These are phyloP conservation scores for Rosa chinensis DNA, from an alignment of 306 rosid species.

Conservation along the genomic window DNA sequence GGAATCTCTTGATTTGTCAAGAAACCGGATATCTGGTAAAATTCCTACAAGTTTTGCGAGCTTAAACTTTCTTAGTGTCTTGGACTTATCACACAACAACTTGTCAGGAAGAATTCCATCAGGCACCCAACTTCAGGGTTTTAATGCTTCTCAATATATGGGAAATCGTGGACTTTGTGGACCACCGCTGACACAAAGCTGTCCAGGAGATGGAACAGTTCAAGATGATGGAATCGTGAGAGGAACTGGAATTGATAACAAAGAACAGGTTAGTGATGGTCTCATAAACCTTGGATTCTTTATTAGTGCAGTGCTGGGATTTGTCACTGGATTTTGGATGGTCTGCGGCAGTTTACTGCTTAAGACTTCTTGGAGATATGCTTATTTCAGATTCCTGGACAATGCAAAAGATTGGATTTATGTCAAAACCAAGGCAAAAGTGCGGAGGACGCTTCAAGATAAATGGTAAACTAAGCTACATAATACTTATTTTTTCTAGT, in stretches of 20 bases:
- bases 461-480: neutral
- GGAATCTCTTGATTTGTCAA: too few species aligned
- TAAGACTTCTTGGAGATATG: neutral
- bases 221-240: neutral
- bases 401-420: neutral
- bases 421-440: neutral
- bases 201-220: neutral
- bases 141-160: neutral
- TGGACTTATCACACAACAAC: too few species aligned
- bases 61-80: too few species aligned
- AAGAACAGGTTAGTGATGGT: neutral
- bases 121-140: too few species aligned
- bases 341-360: neutral
- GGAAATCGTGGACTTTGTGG: too few species aligned
- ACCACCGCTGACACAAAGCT: neutral
- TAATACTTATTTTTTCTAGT: too few species aligned
- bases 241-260: neutral
- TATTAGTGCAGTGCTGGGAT: neutral
- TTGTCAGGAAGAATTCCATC: too few species aligned
- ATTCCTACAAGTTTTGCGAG: too few species aligned
- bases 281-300: neutral
- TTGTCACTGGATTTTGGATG: neutral
- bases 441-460: neutral
- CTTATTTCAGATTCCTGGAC: neutral
- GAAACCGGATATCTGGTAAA: too few species aligned